Base-by-base conservation (phyloP, 2,329 filamentous ascomycete species). In the Monilinia fructicola region DNA sequence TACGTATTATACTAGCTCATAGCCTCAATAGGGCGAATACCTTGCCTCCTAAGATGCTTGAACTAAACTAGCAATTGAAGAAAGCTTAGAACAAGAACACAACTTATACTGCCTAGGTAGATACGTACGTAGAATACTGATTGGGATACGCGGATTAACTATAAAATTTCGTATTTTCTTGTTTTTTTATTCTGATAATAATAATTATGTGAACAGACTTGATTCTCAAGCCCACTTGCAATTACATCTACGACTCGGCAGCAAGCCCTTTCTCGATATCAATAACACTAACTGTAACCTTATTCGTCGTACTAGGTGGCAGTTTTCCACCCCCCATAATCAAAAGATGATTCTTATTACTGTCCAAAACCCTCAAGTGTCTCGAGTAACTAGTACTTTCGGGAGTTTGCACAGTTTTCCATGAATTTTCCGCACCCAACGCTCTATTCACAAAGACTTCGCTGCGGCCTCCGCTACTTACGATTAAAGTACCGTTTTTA, bases 281-380 rank as follows among this genome's bases (percentile, higher is more conserved):
- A 62, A 76, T 73, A 23, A 76, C 75, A 67, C 71, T 75, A 9
- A 74, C 73, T 12, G 74, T 74, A 18, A 76, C 69, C 23, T 56
- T 73, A 50, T 76, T 76, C 3, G 73, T 72, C 1, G 71, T 74
- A 40, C 67, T 70, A 23, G 74, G 74, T 2, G 73, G 73, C 23
- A 77, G 67, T 5, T 62, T n/a, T 11, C 75, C 75, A 44, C 67
- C 75, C 1, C 75, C 75, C 56, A 73, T 71, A 52, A 77, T 74
- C 12, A 77, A 64, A 48, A 77, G 65, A 65, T 73, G 71, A 44
- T 76, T 71, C 3, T 69, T 66, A 59, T 74, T 70, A 16, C 64
- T 54, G 52, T 70, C 62, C n/a, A 75, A 60, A 3, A 76, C 74
- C 35, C 75, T 72, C 67, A 76, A 62, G 65, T 74, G 72, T 28